phyloP scores from a whole-genome alignment of 192 early-diverging fungal species.

The Obelidium mucronatum region DNA sequence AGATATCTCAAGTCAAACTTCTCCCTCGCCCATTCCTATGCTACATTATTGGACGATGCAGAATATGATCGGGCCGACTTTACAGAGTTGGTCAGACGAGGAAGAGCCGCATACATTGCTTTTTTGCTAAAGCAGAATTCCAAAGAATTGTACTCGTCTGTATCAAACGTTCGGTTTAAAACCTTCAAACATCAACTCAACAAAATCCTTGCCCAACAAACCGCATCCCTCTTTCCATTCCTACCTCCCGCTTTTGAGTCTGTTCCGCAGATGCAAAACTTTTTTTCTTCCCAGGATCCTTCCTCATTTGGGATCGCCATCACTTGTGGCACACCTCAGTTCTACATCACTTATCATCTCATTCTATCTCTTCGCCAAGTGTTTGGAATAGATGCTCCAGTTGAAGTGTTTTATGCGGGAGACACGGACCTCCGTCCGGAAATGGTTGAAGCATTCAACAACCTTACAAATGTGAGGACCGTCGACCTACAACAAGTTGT shows the following conservation, averaged over 20 bases:
- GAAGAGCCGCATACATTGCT: conserved; percentile 13
- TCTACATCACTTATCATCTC: conserved; percentile 3
- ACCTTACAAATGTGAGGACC: not conserved
- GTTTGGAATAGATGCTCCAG: not conserved
- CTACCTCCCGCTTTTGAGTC: not conserved
- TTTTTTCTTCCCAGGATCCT: not conserved
- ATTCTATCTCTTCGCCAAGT: conserved; percentile 11
- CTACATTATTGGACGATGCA: no score
- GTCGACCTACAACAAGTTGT: not conserved
- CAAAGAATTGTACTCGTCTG: not conserved
- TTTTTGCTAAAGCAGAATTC: not conserved
- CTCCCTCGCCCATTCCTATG: no score
- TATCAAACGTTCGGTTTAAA: no score
- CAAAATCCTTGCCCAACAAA: not conserved
- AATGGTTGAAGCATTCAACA: not conserved
- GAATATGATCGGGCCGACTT: conserved; percentile 6
- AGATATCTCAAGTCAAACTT: no score
- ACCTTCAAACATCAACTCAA: not conserved
- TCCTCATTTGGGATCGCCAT: conserved; percentile 14
- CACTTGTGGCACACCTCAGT: conserved; percentile 8
- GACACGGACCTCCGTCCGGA: not conserved
- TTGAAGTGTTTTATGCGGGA: conserved; percentile 12
- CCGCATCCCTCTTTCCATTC: not conserved
- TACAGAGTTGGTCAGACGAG: not conserved
- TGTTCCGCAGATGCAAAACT: not conserved